Conservation (phyloP, 2,329 filamentous ascomycete genomes). For the Thielaviopsis punctulata region DNA sequence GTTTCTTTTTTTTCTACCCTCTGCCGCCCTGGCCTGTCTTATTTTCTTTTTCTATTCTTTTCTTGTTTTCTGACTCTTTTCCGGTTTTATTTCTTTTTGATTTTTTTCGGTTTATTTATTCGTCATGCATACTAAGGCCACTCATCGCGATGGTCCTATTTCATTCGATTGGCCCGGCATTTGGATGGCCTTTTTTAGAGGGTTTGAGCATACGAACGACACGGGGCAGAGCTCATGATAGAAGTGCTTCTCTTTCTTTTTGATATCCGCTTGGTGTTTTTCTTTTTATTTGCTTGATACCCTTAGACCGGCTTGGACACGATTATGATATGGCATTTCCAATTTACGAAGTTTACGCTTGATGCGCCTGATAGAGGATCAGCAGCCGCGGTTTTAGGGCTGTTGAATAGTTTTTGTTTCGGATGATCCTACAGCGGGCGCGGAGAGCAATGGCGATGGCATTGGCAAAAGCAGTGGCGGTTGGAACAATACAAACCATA, state of each 20-base stretch:
- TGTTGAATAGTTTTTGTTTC: constrained; percentile 8
- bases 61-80: constrained; percentile 4
- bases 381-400: constrained; percentile 3
- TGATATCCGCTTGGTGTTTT: constrained; percentile 14
- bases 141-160: background rate
- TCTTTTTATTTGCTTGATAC: constrained; percentile 15
- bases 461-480: background rate
- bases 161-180: background rate
- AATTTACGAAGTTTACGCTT: constrained; percentile 12
- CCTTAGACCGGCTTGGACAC: constrained; percentile 16
- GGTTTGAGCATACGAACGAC: constrained; percentile 19
- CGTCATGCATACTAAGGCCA: background rate
- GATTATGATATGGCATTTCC: constrained; percentile 13
- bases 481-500: constrained; percentile 3
- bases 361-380: constrained; percentile 13
- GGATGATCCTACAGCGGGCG: constrained; percentile 12
- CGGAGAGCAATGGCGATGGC: constrained; percentile 11
- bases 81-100: background rate
- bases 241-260: constrained; percentile 15
- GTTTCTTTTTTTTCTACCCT: constrained; percentile 14
- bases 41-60: constrained; percentile 7
- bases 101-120: background rate
- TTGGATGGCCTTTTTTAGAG: constrained; percentile 5
- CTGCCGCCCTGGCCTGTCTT: background rate
- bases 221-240: constrained; percentile 12